Evolutionary conservation across 306 rosid genomes (phyloP), one percentile per base, ranked within the genome.

Genomic region (Acacia confusa): DNA sequence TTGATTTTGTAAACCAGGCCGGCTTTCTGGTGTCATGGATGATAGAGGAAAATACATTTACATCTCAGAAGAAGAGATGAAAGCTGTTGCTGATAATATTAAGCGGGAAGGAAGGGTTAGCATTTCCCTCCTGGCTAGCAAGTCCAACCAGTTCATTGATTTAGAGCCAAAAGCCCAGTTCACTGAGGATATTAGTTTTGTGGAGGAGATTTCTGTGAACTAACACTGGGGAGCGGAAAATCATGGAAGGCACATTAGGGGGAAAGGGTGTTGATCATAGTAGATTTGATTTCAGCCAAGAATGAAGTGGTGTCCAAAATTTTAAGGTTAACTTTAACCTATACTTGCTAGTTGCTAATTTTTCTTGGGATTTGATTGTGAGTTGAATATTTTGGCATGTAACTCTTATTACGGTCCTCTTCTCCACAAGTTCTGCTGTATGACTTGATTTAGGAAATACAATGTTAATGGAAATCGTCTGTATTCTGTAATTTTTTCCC

Each of bases 131-230:
- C 89, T 96, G 36, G 98, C 99, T 48, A 96, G 99, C 77, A 91
- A 93, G 88, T 96, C 99, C 75, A 93, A 96, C 87, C 98, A 93
- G 94, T 96, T 93, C 94, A 96, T 96, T 44, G 97, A 96, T 88
- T 86, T 96, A 80, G 99, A 96, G 87, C 93, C 99, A 0, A 96
- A 96, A 90, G 81, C 77, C 20, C 90, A 87, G 60, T 88, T 85
- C 48, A 82, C 77, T 6, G 97, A 92, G 76, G 99, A 92, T 47
- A 78, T 88, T 52, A 78, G 81, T 76, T 76, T 43, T 7, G 81
- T 74, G 36, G 96, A 92, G 81, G 97, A 93, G 88, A 88, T 92
- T 73, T 19, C 85, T 78, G 97, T 84, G 30, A 80, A 88, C 77
- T 95, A 81, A 89, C 78, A 34, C 32, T 58, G 58, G 53, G 60